Conservation (phyloP, 2,329 filamentous ascomycete species). For the Xylaria sp. region DNA sequence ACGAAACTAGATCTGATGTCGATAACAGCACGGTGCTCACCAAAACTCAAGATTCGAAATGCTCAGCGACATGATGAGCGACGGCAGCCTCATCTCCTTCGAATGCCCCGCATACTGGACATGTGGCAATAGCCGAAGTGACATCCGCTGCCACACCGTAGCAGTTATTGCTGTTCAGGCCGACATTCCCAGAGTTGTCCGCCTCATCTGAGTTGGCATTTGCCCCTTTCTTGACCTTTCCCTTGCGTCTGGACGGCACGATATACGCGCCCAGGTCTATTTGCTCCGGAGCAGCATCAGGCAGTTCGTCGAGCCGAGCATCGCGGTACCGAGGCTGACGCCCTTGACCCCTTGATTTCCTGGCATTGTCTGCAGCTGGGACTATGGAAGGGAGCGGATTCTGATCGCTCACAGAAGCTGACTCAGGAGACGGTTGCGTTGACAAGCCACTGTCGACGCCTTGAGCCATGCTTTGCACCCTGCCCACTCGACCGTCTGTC, state of each 20-base stretch:
- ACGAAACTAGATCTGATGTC: neutral
- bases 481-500: constrained; percentile 74
- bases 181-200: constrained; percentile 24
- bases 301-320: constrained; percentile 51
- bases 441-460: constrained; percentile 13
- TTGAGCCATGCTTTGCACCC: constrained; percentile 71
- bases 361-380: constrained; percentile 23
- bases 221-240: constrained; percentile 44
- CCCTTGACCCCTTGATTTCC: constrained; percentile 39
- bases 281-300: constrained; percentile 53
- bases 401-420: constrained; percentile 32
- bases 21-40: neutral
- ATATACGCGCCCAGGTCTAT: constrained; percentile 64
- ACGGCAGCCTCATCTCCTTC: constrained; percentile 76
- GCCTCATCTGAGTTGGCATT: constrained; percentile 36
- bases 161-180: constrained; percentile 23
- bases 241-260: constrained; percentile 51
- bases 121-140: constrained; percentile 54
- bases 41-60: constrained; percentile 56
- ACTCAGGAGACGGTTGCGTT: constrained; percentile 20
- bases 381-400: neutral
- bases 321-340: constrained; percentile 46
- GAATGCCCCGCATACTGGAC: constrained; percentile 74
- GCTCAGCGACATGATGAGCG: constrained; percentile 70
- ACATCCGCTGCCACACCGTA: constrained; percentile 39